Conservation (phyloP, 1,284 basidiomycete species). For the Ustilago loliicola region DNA sequence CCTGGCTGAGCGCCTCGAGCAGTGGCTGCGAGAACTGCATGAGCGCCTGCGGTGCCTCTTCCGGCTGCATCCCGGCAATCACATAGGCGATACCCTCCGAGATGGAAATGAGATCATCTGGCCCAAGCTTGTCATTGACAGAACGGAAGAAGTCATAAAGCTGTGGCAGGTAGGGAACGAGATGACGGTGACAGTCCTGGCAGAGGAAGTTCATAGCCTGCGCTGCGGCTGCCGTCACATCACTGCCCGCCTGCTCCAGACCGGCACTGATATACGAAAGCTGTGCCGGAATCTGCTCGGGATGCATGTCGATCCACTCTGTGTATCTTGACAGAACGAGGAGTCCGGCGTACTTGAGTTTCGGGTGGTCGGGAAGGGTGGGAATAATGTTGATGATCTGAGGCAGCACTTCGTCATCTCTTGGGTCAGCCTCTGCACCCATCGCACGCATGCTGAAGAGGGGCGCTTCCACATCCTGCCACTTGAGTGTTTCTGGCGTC, state of each 20-base stretch:
- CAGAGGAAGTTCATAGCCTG: constrained; percentile 97
- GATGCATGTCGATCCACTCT: constrained; percentile 93
- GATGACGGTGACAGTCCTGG: constrained; percentile 90
- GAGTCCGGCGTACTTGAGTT: constrained; percentile 92
- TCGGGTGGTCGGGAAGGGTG: constrained; percentile 87
- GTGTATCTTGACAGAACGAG: constrained; percentile 96
- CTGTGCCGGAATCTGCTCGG: constrained; percentile 86
- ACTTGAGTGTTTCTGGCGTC: constrained; percentile 73
- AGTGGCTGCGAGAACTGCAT: constrained; percentile 81
- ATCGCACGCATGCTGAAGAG: constrained; percentile 98
- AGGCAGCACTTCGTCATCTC: constrained; percentile 87
- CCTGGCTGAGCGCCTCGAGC: constrained; percentile 72
- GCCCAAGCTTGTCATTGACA: constrained; percentile 81
- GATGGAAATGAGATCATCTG: constrained; percentile 90
- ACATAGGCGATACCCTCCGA: constrained; percentile 96
- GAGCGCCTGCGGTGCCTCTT: constrained; percentile 84
- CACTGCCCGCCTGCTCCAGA: constrained; percentile 76
- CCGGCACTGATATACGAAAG: constrained; percentile 92
- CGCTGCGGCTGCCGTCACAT: constrained; percentile 90
- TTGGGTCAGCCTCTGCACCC: constrained; percentile 90
- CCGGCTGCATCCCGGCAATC: constrained; percentile 86
- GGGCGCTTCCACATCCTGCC: constrained; percentile 98
- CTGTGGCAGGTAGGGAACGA: constrained; percentile 90
- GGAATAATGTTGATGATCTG: constrained; percentile 96
- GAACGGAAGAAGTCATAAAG: constrained; percentile 88